phyloP scores from a whole-genome alignment of 2,329 filamentous ascomycete genomes.

The Aspergillus thermomutatus region DNA sequence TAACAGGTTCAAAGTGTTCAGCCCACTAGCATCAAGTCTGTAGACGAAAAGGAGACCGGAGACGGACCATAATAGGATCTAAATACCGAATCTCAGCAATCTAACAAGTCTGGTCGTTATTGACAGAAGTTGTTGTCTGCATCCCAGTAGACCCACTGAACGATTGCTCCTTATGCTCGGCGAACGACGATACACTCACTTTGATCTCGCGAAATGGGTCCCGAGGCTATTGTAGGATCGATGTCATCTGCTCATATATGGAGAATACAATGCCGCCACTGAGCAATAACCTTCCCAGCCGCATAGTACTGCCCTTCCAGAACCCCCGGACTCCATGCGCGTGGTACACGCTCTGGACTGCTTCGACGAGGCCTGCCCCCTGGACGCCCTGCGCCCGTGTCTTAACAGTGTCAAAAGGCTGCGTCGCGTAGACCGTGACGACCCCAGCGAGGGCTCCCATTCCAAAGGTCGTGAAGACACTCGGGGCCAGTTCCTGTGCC shows the following conservation, averaged over 20 bases:
- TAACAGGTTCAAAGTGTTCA: no score
- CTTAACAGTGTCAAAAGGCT: constrained; percentile 43
- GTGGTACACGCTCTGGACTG: constrained; percentile 51
- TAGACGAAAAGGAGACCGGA: no score
- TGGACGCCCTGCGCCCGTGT: constrained; percentile 59
- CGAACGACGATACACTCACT: no score
- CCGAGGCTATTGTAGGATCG: no score
- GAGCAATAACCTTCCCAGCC: constrained; percentile 60
- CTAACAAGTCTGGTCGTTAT: no score
- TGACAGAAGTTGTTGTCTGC: no score
- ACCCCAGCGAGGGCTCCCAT: constrained; percentile 61
- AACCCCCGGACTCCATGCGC: constrained; percentile 60
- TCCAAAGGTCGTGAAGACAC: constrained; percentile 55
- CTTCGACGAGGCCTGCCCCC: constrained; percentile 56
- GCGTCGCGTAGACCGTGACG: constrained; percentile 42
- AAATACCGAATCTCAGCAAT: no score
- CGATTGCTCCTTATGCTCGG: no score
- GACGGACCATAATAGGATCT: no score
- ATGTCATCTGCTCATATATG: constrained; percentile 56
- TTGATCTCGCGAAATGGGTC: no score
- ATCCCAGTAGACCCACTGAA: no score
- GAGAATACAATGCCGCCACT: constrained; percentile 66
- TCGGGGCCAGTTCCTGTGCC: constrained; percentile 47
- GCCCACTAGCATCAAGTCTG: no score
- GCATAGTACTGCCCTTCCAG: constrained; percentile 68